Evolutionary conservation across 176 grass and related monocot species (phyloP), one percentile per base, ranked within the genome.

Genomic region (Hyparrhenia diplandra): DNA sequence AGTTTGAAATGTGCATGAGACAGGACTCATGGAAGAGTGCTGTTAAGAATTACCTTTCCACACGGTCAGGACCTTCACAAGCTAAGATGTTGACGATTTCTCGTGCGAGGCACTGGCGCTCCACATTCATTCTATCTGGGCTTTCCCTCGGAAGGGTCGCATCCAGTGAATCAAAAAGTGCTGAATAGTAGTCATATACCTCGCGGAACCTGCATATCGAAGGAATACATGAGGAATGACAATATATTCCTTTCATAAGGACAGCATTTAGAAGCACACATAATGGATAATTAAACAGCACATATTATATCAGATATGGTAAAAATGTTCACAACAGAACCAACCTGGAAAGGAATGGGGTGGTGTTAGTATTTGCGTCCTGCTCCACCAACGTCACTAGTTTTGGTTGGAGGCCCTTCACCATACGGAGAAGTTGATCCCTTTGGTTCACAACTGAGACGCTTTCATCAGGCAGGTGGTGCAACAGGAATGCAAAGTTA

Each of bases 381-480:
- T 94, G 92, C 74, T 94, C 92, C 27, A 94, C 92, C 62, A 94
- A 67, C 1, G 87, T 94, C 43, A 94, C 87, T 64, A 94, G 64
- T 39, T 94, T 89, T 32, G 92, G 92, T 66, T 35, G 79, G n/a
- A 94, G 84, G 66, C 89, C 84, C 87, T 89, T 94, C 63, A 91
- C 92, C 92, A 94, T 91, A 30, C 92, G 86, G 46, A 94, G 83
- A n/a, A 94, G 82, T 29, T 84, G 84, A 37, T 94, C 92, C 61
- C 92, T 89, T 85, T 94, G 79, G 12, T 94, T 94, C 64, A 89
- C 76, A 3, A 85, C 73, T 20, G 92, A 94, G 58, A 94, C 92
- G 66, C 92, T 94, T 82, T 94, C 92, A 80, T 94, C 92, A 5
- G 92, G 92, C 60, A 94, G 88, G 74, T 94, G 92, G 67, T 94